A percentile compares a stretch with the other conserved stretches of the same genome.
phyloP scores from a whole-genome alignment of 2,329 filamentous ascomycete genomes.

The Botrytis fabae region DNA sequence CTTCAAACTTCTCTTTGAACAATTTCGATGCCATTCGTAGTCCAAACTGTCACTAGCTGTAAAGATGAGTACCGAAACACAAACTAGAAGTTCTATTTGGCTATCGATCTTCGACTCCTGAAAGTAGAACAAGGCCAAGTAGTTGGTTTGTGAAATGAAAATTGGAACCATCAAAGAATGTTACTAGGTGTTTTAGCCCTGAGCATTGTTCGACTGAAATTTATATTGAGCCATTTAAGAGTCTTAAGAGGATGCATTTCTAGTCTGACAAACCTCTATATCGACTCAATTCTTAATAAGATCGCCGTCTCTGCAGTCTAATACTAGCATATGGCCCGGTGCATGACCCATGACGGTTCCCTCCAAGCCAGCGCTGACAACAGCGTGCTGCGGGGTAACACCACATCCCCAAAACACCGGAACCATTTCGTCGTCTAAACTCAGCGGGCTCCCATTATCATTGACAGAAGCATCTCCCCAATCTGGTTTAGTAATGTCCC shows the following conservation, averaged over 20 bases:
- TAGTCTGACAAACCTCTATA: background rate
- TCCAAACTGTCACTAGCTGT: background rate
- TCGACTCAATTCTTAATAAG: constrained; percentile 24
- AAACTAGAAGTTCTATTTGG: background rate
- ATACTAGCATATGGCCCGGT: constrained; percentile 61
- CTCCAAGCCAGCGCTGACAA: constrained; percentile 54
- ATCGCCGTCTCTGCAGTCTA: constrained; percentile 46
- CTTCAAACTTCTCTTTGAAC: background rate
- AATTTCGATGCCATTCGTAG: background rate
- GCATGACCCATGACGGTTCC: constrained; percentile 62
- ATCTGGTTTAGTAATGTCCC: constrained; percentile 52
- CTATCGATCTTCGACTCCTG: background rate
- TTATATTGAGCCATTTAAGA: background rate
- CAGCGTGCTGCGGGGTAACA: constrained; percentile 65
- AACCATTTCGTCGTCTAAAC: constrained; percentile 46
- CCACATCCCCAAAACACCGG: constrained; percentile 66
- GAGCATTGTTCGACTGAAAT: background rate
- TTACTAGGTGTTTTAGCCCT: background rate
- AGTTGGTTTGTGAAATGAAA: background rate
- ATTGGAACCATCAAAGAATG: background rate
- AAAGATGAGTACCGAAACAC: background rate
- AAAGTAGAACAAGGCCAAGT: background rate
- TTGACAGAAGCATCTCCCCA: constrained; percentile 55
- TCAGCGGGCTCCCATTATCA: constrained; percentile 36
- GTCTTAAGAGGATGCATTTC: background rate